Percentiles rank a stretch among this genome's conserved stretches.
phyloP scores from a whole-genome alignment of 495 filamentous ascomycete genomes.

The Podospora fimiseda region DNA sequence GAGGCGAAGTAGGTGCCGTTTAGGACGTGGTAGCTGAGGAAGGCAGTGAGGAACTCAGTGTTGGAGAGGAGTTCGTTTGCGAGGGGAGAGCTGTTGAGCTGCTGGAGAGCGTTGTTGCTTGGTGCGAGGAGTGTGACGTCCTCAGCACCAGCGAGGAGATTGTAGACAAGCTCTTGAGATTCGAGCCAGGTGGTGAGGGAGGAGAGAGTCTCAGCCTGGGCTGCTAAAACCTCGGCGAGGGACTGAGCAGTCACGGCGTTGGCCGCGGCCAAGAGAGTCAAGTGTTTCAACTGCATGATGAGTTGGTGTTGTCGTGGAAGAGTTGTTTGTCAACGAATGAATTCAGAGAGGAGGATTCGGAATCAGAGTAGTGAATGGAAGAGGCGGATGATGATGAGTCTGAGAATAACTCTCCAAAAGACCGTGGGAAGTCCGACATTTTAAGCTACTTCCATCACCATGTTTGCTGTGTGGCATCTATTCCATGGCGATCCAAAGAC shows the following conservation, averaged over 20 bases:
- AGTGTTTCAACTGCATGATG: conserved; percentile 33
- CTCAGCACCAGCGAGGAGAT: conserved; percentile 32
- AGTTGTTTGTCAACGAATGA: too few species aligned
- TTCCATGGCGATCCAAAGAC: conserved; percentile 1
- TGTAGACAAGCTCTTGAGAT: conserved; percentile 33
- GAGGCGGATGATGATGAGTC: not conserved
- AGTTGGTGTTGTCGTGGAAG: too few species aligned
- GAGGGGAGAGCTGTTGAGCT: conserved; percentile 28
- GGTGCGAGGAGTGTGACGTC: conserved; percentile 64
- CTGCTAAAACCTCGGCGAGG: conserved; percentile 31
- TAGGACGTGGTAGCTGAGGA: conserved; percentile 62
- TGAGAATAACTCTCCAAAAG: not conserved
- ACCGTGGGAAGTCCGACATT: conserved; percentile 1
- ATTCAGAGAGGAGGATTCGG: not conserved
- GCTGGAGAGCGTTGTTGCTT: conserved; percentile 50
- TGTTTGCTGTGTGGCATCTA: not conserved
- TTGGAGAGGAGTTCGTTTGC: conserved; percentile 25
- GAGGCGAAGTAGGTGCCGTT: conserved; percentile 45
- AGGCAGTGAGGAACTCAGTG: conserved; percentile 35
- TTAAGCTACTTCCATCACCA: not conserved
- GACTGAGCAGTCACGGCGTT: conserved; percentile 26
- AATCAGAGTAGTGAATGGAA: not conserved
- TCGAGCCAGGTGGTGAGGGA: conserved; percentile 41
- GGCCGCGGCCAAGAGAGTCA: conserved; percentile 22
- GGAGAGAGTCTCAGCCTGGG: conserved; percentile 34